These are phyloP conservation scores for Tieghemostelium lacteum DNA, from an alignment of 78 protist genomes.

Conservation along the genomic window DNA sequence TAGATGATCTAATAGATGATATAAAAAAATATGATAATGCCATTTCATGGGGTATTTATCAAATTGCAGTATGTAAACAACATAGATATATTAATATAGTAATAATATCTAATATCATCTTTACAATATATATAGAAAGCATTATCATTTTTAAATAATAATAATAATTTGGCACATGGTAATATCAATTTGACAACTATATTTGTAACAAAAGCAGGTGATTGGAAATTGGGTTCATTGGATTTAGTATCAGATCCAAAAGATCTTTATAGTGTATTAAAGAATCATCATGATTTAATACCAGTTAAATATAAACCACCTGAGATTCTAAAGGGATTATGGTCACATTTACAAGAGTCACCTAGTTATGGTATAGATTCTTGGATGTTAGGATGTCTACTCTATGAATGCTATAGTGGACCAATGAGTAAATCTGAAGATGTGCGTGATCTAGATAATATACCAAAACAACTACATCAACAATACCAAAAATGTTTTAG, in stretches of 20 bases:
- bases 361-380: slow-evolving; percentile 52
- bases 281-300: slow-evolving; percentile 29
- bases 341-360: slow-evolving; percentile 34
- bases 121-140: slow-evolving; percentile 60
- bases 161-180: slow-evolving; percentile 80
- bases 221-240: slow-evolving; percentile 86
- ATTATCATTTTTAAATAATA: slow-evolving; percentile 70
- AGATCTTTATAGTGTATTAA: slow-evolving; percentile 32
- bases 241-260: slow-evolving; percentile 66
- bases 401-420: slow-evolving; percentile 72
- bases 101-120: not conserved
- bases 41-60: slow-evolving; percentile 82
- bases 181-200: slow-evolving; percentile 60
- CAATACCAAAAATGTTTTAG: slow-evolving; percentile 63
- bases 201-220: slow-evolving; percentile 83
- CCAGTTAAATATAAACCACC: slow-evolving; percentile 78
- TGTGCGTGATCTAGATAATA: slow-evolving; percentile 7
- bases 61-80: slow-evolving; percentile 66
- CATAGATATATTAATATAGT: not conserved
- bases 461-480: slow-evolving; percentile 67
- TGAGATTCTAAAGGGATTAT: slow-evolving; percentile 51
- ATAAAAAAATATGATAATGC: slow-evolving; percentile 58
- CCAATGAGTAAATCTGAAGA: slow-evolving; percentile 62
- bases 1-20: slow-evolving; percentile 68
- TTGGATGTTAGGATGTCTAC: slow-evolving; percentile 81